Percentiles rank a stretch among this genome's conserved stretches.
Conservation (phyloP, 2,329 filamentous ascomycete genomes). For the Saccharata proteae region DNA sequence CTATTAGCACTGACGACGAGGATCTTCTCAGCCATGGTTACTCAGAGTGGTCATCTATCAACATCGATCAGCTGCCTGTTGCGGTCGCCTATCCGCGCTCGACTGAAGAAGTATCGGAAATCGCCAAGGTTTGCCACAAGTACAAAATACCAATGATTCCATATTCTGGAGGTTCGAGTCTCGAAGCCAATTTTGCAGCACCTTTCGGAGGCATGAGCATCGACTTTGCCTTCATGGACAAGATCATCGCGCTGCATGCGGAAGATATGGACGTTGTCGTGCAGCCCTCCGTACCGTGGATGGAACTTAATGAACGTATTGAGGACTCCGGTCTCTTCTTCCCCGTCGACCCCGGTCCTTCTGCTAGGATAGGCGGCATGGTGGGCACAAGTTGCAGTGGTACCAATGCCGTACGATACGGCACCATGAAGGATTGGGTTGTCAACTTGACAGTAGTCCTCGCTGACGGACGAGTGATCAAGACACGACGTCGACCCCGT, state of each 20-base stretch:
- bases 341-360: constrained; percentile 72
- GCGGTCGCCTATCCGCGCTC: constrained; percentile 52
- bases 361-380: constrained; percentile 71
- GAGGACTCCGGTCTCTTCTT: constrained; percentile 73
- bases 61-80: constrained; percentile 50
- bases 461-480: constrained; percentile 66
- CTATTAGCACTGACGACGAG: constrained; percentile 51
- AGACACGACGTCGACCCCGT: constrained; percentile 60
- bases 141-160: constrained; percentile 72
- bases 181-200: constrained; percentile 84
- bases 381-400: constrained; percentile 63
- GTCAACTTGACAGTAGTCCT: constrained; percentile 72
- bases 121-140: constrained; percentile 62
- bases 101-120: constrained; percentile 51
- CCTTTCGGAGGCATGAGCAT: constrained; percentile 80
- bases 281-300: constrained; percentile 86
- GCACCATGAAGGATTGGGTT: constrained; percentile 82
- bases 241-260: constrained; percentile 65
- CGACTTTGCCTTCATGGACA: constrained; percentile 80
- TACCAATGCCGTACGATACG: constrained; percentile 70
- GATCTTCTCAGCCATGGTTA: constrained; percentile 53
- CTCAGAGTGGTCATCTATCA: constrained; percentile 60
- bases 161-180: constrained; percentile 72
- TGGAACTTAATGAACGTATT: constrained; percentile 68
- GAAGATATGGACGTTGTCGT: constrained; percentile 90